phyloP scores from a whole-genome alignment of 192 early-diverging fungal genomes.

The Backusella circina region DNA sequence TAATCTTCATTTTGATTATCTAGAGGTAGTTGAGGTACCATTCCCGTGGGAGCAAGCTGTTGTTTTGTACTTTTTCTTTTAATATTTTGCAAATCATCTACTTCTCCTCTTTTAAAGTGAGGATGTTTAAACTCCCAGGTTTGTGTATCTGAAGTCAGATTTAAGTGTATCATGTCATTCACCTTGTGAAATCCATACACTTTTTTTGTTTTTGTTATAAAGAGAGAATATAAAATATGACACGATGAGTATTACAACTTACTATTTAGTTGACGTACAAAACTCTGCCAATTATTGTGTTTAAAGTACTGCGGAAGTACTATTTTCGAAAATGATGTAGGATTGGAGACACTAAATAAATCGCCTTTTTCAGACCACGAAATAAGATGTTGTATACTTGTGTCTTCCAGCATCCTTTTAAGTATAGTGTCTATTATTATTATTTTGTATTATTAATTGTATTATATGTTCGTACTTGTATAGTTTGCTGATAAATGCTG shows the following conservation, averaged over 20 bases:
- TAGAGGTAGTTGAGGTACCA: neutral
- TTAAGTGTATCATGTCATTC: slow-evolving; percentile 13
- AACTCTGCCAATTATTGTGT: slow-evolving; percentile 26
- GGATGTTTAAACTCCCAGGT: slow-evolving; percentile 25
- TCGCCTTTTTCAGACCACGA: slow-evolving; percentile 22
- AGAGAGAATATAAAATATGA: neutral
- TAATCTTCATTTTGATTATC: neutral
- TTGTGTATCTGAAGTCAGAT: neutral
- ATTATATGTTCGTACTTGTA: slow-evolving; percentile 3
- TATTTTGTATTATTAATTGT: neutral
- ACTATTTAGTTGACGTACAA: slow-evolving; percentile 25
- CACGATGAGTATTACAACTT: neutral
- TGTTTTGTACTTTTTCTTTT: slow-evolving; percentile 7
- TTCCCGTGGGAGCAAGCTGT: neutral
- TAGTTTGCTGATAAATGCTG: slow-evolving; percentile 7
- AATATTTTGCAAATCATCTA: slow-evolving; percentile 8
- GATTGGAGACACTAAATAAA: slow-evolving; percentile 15
- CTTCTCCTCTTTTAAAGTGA: slow-evolving; percentile 5
- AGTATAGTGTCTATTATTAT: neutral
- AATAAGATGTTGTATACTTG: slow-evolving; percentile 4
- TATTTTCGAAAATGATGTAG: slow-evolving; percentile 7
- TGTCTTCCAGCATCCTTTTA: slow-evolving; percentile 19
- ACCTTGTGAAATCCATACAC: slow-evolving; percentile 27
- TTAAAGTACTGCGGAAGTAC: slow-evolving; percentile 23
- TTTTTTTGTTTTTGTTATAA: neutral